Conservation (phyloP, 2,329 filamentous ascomycete genomes). For the Biscogniauxia mediterranea region DNA sequence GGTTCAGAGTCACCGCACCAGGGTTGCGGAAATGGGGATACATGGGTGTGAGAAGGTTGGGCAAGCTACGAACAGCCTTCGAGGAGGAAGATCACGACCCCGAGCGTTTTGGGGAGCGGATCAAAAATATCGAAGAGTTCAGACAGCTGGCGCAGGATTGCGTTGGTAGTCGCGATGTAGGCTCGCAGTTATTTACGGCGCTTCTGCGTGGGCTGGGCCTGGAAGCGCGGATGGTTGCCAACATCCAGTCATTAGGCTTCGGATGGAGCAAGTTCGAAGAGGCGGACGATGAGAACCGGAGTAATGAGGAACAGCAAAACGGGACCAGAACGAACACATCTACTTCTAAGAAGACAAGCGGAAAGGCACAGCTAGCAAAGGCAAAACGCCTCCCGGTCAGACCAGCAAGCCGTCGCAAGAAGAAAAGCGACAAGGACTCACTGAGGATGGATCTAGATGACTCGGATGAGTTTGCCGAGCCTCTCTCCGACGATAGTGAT, state of each 20-base stretch:
- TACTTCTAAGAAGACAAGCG: slow-evolving; percentile 39
- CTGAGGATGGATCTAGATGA: slow-evolving; percentile 37
- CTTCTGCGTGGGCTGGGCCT: slow-evolving; percentile 77
- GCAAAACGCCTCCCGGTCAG: slow-evolving; percentile 22
- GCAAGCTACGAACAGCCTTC: slow-evolving; percentile 71
- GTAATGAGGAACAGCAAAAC: slow-evolving; percentile 11
- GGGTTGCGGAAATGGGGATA: slow-evolving; percentile 89
- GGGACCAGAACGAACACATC: slow-evolving; percentile 12
- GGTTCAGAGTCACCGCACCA: slow-evolving; percentile 74
- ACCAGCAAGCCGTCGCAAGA: slow-evolving; percentile 23
- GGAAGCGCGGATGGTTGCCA: slow-evolving; percentile 80
- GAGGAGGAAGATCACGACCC: slow-evolving; percentile 60
- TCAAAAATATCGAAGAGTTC: slow-evolving; percentile 67
- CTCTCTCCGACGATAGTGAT: slow-evolving; percentile 52
- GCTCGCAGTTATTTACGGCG: slow-evolving; percentile 86
- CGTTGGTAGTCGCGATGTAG: slow-evolving; percentile 81
- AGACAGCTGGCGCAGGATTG: slow-evolving; percentile 65
- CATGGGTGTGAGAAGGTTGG: slow-evolving; percentile 70
- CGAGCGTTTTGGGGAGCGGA: slow-evolving; percentile 71
- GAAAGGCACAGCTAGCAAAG: slow-evolving; percentile 9
- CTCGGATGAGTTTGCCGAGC: slow-evolving; percentile 47
- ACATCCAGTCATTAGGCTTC: slow-evolving; percentile 82
- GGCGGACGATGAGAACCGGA: slow-evolving; percentile 54
- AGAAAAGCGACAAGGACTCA: slow-evolving; percentile 24
- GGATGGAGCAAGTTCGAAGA: slow-evolving; percentile 89